phyloP scores from a whole-genome alignment of 495 filamentous ascomycete genomes.

The Penicillium tannophilum region DNA sequence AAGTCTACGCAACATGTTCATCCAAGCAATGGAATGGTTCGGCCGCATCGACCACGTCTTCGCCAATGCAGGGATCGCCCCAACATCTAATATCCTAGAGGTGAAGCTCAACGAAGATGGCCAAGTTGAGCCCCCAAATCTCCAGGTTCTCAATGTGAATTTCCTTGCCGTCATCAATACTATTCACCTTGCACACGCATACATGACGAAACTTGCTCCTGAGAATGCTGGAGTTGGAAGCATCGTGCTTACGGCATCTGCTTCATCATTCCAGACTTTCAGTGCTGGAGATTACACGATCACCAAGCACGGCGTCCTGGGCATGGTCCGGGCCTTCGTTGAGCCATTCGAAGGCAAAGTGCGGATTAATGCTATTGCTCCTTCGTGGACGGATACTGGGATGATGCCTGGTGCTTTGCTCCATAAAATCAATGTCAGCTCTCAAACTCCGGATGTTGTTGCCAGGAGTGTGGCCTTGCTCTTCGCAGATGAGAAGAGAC shows the following conservation, averaged over 20 bases:
- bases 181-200: constrained; percentile 37
- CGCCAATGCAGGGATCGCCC: constrained; percentile 50
- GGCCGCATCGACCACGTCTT: constrained; percentile 54
- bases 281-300: constrained; percentile 38
- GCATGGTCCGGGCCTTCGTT: constrained; percentile 35
- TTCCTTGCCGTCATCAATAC: constrained; percentile 46
- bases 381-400: constrained; percentile 45
- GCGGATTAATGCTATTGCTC: constrained; percentile 43
- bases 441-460: constrained; percentile 39
- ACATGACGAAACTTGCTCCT: constrained; percentile 28
- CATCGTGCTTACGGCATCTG: constrained; percentile 42
- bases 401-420: constrained; percentile 29
- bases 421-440: constrained; percentile 23
- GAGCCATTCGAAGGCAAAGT: constrained; percentile 20
- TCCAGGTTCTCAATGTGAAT: constrained; percentile 45
- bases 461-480: constrained; percentile 40
- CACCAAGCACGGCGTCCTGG: constrained; percentile 44
- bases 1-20: constrained; percentile 43
- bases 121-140: constrained; percentile 42
- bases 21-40: constrained; percentile 35
- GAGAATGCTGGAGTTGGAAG: constrained; percentile 23
- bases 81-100: constrained; percentile 40
- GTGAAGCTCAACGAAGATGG: constrained; percentile 42
- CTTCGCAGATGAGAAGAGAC: constrained; percentile 34
- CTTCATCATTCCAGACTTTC: constrained; percentile 42